Conservation (phyloP, 2,329 filamentous ascomycete species). For the Diaporthe destruens region DNA sequence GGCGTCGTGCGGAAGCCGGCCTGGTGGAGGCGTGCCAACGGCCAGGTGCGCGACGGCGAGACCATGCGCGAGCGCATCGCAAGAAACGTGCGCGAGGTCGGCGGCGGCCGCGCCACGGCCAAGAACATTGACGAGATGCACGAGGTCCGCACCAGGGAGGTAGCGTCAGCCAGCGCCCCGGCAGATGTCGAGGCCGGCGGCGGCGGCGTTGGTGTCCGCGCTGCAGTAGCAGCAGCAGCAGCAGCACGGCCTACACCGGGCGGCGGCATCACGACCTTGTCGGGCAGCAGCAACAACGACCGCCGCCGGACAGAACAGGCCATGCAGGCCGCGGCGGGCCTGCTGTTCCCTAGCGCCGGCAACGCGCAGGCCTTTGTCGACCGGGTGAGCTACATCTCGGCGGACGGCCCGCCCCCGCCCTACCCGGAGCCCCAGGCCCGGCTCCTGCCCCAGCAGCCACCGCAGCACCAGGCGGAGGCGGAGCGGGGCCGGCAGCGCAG, state of each 20-base stretch:
- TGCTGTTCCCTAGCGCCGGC: slow-evolving; percentile 62
- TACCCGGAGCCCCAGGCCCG: slow-evolving; percentile 48
- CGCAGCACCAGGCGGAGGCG: slow-evolving; percentile 42
- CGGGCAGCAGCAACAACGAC: slow-evolving; percentile 59
- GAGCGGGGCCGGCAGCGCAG: slow-evolving; percentile 46
- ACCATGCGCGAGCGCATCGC: slow-evolving; percentile 65
- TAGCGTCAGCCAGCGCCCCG: neutral
- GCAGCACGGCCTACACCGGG: slow-evolving; percentile 43
- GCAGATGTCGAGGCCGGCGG: slow-evolving; percentile 47
- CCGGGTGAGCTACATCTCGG: slow-evolving; percentile 55
- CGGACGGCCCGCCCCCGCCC: slow-evolving; percentile 60
- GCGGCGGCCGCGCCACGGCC: slow-evolving; percentile 60
- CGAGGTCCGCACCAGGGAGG: slow-evolving; percentile 42
- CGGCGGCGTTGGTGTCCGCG: neutral
- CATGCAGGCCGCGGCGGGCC: slow-evolving; percentile 56
- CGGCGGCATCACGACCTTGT: slow-evolving; percentile 52
- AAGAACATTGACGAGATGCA: slow-evolving; percentile 53
- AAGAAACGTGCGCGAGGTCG: slow-evolving; percentile 68
- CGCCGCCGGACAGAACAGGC: slow-evolving; percentile 59
- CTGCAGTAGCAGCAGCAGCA: too few species aligned
- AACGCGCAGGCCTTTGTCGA: slow-evolving; percentile 50
- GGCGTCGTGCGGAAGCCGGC: slow-evolving; percentile 71
- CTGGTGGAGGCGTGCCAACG: slow-evolving; percentile 73
- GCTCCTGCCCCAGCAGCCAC: slow-evolving; percentile 16
- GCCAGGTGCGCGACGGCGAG: slow-evolving; percentile 54